Base-by-base conservation (phyloP, 2,329 filamentous ascomycete genomes). In the Diaporthe sp. region DNA sequence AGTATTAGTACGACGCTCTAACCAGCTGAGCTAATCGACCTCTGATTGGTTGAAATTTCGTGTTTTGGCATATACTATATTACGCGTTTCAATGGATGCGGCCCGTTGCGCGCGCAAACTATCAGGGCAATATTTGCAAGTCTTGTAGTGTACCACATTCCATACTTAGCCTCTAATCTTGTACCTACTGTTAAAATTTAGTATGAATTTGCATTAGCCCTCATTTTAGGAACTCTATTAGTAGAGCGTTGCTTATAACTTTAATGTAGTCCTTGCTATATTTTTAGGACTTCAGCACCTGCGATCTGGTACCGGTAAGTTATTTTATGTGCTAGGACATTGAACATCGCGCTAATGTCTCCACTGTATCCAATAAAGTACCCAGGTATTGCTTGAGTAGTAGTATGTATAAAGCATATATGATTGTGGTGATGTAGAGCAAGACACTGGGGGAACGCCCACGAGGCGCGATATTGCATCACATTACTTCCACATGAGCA, bases 1-100 rank as follows among this genome's bases (percentile, higher is more conserved):
- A 70, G 38, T 70, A 70, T 70, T 70, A 70, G 67, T 70, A 70
- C 67, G 50, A 70, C 67, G 67, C 67, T 70, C 67, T 70, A 45
- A 45, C 67, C 67, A 70, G 25, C 67, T 70, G 38, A 70, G 67
- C 67, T 70, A 70, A 52, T 52, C 47, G 71, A 55, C 71, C 67
- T 50, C 28, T 55, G n/a, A 30, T 55, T 55, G 52, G 28, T 55
- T 28, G 12, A 52, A 5, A 25, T 13, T 2, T 7, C 42, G 0
- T 0, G 0, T 22, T 45, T 2, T 45, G 19, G 19, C 4, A 19
- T 1, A n/a, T 7, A 42, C 19, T 8, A 42, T 42, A 42, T 17
- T 0, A 5, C 13, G 4, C 7, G 0, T 6, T 45, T 8, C 0
- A 3, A 19, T 2, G 0, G 19, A 7, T 22, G 6, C 19, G 17